Evolutionary conservation across 2,329 filamentous ascomycete species (phyloP), one percentile per base, ranked within the genome.

Genomic region (Fusarium liriodendri): DNA sequence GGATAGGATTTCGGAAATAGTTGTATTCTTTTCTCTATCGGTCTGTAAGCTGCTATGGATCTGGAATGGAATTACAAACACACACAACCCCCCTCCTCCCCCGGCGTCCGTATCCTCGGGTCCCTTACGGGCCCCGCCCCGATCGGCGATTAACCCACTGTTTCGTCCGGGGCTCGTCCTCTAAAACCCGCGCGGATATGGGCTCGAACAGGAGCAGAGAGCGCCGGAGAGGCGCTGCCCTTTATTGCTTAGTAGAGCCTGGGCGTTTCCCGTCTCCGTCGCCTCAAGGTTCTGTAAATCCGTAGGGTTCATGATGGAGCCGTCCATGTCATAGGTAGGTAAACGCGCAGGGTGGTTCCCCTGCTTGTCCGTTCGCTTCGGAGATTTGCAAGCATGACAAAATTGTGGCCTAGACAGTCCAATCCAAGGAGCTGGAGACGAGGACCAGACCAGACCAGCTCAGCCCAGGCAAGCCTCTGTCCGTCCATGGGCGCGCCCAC

Each of bases 301-400:
- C 47, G 47, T 25, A 25, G 22, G 42, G 42, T 52, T 6, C n/a
- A 57, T 57, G 52, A 35, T 35, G 35, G 42, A 55, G 52, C n/a
- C 11, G n/a, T 35, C 29, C 22, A 35, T 35, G 52, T 16, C 50
- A 33, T 33, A 14, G 29, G 27, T 25, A 40, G 38, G 57, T 37
- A 37, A 37, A 37, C 18, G 18, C 18, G 27, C 32, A 50, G 59
- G 42, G 38, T 45, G 38, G 38, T 47, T 52, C 32, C 47, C 47
- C 47, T 52, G 35, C 20, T 47, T 22, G 47, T 54, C 50, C n/a
- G 60, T 40, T 55, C 38, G 55, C 60, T 62, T 74, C 67, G 73
- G 68, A 78, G 72, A 76, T 78, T 78, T 77, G 71, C 73, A 78
- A 78, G 73, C 76, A 78, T 77, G 76, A 77, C 76, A 74, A 71